These are phyloP conservation scores for Leptographium radiaticola DNA, from an alignment of 2,329 filamentous ascomycete species.

Conservation along the genomic window DNA sequence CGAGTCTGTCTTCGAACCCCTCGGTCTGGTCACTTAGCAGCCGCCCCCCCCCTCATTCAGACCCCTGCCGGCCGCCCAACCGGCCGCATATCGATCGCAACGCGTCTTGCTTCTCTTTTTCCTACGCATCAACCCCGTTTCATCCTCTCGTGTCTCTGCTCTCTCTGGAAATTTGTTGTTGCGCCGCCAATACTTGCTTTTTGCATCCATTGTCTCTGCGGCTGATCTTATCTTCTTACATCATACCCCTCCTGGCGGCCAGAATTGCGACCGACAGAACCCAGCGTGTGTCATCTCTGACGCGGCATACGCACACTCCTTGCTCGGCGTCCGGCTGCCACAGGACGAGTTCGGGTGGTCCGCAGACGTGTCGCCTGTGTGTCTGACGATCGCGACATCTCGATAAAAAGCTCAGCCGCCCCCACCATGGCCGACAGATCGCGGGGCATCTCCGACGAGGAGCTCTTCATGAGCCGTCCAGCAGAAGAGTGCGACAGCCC, in stretches of 20 bases:
- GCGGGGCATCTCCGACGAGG: constrained; percentile 61
- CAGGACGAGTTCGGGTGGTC: not conserved
- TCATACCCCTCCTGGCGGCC: not conserved
- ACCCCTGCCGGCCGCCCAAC: constrained; percentile 6
- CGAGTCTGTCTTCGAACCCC: not conserved
- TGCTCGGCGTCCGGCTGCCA: not conserved
- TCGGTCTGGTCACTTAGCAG: not conserved
- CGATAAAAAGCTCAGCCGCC: not conserved
- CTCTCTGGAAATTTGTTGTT: not conserved
- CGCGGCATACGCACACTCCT: not conserved
- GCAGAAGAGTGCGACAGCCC: constrained; percentile 51
- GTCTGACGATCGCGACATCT: no score
- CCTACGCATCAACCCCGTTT: not conserved
- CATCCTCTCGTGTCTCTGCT: not conserved
- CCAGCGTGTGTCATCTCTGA: not conserved
- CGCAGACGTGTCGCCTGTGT: not conserved
- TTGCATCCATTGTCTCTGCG: not conserved
- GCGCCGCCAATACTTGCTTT: no score
- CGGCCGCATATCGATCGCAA: constrained; percentile 10
- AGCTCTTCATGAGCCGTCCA: constrained; percentile 62
- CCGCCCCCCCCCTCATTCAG: not conserved
- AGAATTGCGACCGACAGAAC: not conserved
- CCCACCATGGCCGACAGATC: constrained; percentile 32
- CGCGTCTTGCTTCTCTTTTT: constrained; percentile 3
- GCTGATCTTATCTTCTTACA: not conserved